Evolutionary conservation across 2,329 filamentous ascomycete genomes (phyloP).

Genomic region (Teratosphaeria zuluensis): DNA sequence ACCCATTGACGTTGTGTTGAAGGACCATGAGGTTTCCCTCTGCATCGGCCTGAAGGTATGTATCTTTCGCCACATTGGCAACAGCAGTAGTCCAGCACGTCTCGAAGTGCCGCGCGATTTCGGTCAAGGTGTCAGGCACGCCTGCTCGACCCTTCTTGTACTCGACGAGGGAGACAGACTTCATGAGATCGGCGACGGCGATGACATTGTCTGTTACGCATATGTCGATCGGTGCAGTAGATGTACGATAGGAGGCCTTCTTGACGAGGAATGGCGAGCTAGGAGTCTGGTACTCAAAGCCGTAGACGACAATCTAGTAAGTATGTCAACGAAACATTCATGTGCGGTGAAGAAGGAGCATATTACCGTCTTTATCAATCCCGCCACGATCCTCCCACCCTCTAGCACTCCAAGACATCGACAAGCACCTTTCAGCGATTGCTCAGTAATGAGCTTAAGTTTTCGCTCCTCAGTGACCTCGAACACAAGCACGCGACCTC

Average conservation of each 20-base stretch:
- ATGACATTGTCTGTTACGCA: conserved; percentile 61
- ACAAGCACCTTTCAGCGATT: conserved; percentile 68
- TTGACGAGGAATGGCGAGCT: conserved; percentile 53
- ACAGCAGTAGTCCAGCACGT: conserved; percentile 75
- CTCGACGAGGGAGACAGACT: conserved; percentile 72
- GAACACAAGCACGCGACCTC: conserved; percentile 74
- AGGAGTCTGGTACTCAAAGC: conserved; percentile 45
- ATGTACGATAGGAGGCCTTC: conserved; percentile 65
- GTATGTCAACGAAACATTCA: conserved; percentile 10
- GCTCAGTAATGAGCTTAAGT: conserved; percentile 60
- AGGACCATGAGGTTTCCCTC: conserved; percentile 81
- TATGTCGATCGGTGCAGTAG: conserved; percentile 75
- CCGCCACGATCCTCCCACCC: conserved; percentile 65
- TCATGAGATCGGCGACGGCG: conserved; percentile 86
- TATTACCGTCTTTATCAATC: conserved; percentile 74
- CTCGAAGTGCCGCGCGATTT: conserved; percentile 72
- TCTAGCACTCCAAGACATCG: conserved; percentile 65
- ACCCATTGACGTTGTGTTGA: conserved; percentile 60
- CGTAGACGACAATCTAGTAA: conserved; percentile 48
- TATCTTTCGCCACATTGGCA: conserved; percentile 59
- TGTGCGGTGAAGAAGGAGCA: not conserved
- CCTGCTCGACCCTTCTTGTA: conserved; percentile 48
- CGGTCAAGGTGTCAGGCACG: conserved; percentile 53
- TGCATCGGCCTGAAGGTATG: conserved; percentile 74
- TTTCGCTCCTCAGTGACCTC: conserved; percentile 68